A percentile compares a stretch with the other conserved stretches of the same genome.
phyloP scores from a whole-genome alignment of 495 filamentous ascomycete species.

The Cercophora sp. region DNA sequence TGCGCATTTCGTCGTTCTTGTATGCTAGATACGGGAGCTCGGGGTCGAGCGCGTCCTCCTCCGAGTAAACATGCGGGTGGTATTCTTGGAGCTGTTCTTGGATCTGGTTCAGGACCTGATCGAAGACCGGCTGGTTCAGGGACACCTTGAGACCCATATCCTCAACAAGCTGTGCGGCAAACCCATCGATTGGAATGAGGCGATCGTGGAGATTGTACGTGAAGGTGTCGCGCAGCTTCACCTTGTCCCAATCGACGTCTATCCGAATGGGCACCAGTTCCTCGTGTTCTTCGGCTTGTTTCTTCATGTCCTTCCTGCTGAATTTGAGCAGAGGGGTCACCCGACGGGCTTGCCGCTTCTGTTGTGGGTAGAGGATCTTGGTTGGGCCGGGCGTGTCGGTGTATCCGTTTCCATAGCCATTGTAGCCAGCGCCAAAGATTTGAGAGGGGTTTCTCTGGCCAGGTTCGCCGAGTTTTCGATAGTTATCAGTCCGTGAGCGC shows the following conservation, averaged over 20 bases:
- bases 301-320: conserved; percentile 69
- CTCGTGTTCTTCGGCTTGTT: conserved; percentile 84
- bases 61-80: conserved; percentile 82
- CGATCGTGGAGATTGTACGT: conserved; percentile 97
- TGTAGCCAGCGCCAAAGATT: conserved; percentile 73
- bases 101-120: conserved; percentile 75
- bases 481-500: conserved; percentile 41
- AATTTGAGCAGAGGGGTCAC: conserved; percentile 66
- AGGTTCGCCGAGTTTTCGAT: conserved; percentile 41
- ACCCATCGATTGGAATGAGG: conserved; percentile 69
- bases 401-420: conserved; percentile 80
- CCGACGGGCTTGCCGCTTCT: conserved; percentile 69
- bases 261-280: conserved; percentile 86
- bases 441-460: conserved; percentile 43
- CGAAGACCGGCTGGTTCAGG: conserved; percentile 63
- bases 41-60: conserved; percentile 87
- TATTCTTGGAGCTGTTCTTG: conserved; percentile 89
- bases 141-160: conserved; percentile 73
- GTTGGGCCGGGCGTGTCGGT: conserved; percentile 58
- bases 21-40: conserved; percentile 88
- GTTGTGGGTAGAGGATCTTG: conserved; percentile 67
- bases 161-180: conserved; percentile 85
- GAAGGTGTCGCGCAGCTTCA: conserved; percentile 95
- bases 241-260: conserved; percentile 92
- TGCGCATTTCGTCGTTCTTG: conserved; percentile 98